A percentile compares a stretch with the other conserved stretches of the same genome.
phyloP scores from a whole-genome alignment of 2,329 filamentous ascomycete genomes.

The Alternaria hordeiaustralica region DNA sequence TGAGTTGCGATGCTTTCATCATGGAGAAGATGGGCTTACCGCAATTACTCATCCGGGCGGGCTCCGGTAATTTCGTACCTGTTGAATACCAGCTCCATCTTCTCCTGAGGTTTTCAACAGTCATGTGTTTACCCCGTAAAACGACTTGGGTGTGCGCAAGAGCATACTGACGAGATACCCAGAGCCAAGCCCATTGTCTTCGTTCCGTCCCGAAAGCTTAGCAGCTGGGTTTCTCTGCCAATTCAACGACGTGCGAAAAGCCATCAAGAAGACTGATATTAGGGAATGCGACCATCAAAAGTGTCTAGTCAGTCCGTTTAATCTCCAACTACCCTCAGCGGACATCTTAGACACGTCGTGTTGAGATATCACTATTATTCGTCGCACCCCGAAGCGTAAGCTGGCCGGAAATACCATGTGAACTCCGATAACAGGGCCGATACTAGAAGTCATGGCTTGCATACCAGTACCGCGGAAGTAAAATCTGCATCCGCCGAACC shows the following conservation, averaged over 20 bases:
- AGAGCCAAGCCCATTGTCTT: background rate
- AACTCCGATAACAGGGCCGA: background rate
- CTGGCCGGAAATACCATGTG: background rate
- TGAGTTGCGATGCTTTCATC: background rate
- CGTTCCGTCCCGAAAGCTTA: background rate
- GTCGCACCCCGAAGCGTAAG: background rate
- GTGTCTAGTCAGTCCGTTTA: accelerated
- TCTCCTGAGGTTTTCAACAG: too few relatives aligned
- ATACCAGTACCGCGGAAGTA: background rate
- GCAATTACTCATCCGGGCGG: background rate
- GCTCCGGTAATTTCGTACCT: background rate
- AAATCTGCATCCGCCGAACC: background rate
- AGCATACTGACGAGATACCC: background rate
- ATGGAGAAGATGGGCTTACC: background rate
- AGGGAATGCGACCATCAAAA: background rate
- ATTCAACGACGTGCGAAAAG: background rate
- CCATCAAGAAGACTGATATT: background rate
- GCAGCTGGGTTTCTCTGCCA: background rate
- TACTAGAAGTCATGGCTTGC: background rate
- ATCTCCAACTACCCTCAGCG: accelerated
- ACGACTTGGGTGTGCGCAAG: background rate
- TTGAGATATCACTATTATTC: background rate
- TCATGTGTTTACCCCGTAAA: background rate
- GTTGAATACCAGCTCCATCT: background rate
- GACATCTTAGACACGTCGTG: background rate